A percentile compares a stretch with the other conserved stretches of the same genome.
Conservation (phyloP, 805 yeast species). For the Saccharomycopsis sp. region DNA sequence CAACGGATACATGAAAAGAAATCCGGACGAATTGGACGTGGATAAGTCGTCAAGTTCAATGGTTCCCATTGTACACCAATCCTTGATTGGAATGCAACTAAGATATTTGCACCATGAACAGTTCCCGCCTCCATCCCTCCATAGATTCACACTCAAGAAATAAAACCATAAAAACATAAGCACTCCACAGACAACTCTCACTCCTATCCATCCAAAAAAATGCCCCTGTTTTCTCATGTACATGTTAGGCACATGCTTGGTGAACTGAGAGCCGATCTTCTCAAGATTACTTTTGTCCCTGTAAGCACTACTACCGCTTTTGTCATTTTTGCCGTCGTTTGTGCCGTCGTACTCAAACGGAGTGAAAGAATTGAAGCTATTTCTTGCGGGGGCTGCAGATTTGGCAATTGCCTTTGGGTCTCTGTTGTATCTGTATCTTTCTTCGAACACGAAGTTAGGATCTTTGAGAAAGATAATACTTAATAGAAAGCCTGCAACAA, state of each 20-base stretch:
- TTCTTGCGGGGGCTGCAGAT: constrained; percentile 11
- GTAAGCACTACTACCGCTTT: constrained; percentile 13
- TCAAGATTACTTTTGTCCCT: constrained; percentile 22
- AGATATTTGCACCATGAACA: constrained; percentile 70
- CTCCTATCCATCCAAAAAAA: constrained; percentile 45
- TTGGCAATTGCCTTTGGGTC: constrained; percentile 7
- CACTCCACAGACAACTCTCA: constrained; percentile 38
- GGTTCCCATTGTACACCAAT: constrained; percentile 56
- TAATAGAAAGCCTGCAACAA: constrained; percentile 48
- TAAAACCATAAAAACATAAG: constrained; percentile 44
- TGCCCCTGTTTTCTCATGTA: constrained; percentile 28
- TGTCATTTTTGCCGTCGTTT: neutral
- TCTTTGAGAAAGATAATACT: constrained; percentile 46
- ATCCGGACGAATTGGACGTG: neutral
- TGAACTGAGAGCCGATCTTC: constrained; percentile 20
- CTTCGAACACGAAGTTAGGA: constrained; percentile 37
- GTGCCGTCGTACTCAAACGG: neutral
- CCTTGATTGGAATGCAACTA: constrained; percentile 60
- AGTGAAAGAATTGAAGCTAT: neutral
- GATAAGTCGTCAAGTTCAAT: neutral
- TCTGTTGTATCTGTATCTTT: constrained; percentile 15
- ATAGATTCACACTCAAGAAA: constrained; percentile 42
- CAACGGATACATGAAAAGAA: neutral
- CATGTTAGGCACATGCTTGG: constrained; percentile 21
- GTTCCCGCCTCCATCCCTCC: constrained; percentile 37